Evolutionary conservation across 495 filamentous ascomycete species (phyloP), one percentile per base, ranked within the genome.

Genomic region (Podospora comata): DNA sequence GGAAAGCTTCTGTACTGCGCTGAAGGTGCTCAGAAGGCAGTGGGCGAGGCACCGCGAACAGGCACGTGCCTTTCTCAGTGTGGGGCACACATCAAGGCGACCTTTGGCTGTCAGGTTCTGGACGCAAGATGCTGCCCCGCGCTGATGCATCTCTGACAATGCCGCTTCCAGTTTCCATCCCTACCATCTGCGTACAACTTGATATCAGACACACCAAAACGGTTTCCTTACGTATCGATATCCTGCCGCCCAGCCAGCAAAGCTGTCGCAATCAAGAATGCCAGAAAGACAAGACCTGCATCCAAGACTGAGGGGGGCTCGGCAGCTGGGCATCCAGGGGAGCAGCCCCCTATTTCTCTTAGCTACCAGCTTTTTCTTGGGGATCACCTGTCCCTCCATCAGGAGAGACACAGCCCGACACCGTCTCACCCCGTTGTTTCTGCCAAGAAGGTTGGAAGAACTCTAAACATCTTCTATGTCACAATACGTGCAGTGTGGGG

Each of bases 41-140:
- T 23, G 23, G 23, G 23, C 23, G 23, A 26, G 55, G 23, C n/a
- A 18, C 55, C 18, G 55, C 55, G 55, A 58, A 58, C 55, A 58
- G 55, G 55, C 55, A 58, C 55, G 55, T 58, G 55, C 55, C 55
- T 58, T 4, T 23, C 18, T 11, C n/a, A 19, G 9, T 58, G 23
- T 58, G n/a, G 55, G 55, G 55, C 55, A 26, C 18, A 48, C 15
- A 48, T 48, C 39, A 48, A 48, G 55, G 55, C 55, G 19, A 5
- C 55, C n/a, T 58, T 58, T 58, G 55, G 55, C 55, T 16, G 1
- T 16, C 39, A 48, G 39, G 39, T 48, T 48, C 39, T 48, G 23
- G 23, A 58, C 23, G 19, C 55, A 58, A 58, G 55, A 58, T 58
- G 11, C 55, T 58, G 55, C 55, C 55, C 55, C 55, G 55, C 55